These are phyloP conservation scores for Fomitopsis palustris DNA, from an alignment of 1,284 basidiomycete species.

Conservation along the genomic window DNA sequence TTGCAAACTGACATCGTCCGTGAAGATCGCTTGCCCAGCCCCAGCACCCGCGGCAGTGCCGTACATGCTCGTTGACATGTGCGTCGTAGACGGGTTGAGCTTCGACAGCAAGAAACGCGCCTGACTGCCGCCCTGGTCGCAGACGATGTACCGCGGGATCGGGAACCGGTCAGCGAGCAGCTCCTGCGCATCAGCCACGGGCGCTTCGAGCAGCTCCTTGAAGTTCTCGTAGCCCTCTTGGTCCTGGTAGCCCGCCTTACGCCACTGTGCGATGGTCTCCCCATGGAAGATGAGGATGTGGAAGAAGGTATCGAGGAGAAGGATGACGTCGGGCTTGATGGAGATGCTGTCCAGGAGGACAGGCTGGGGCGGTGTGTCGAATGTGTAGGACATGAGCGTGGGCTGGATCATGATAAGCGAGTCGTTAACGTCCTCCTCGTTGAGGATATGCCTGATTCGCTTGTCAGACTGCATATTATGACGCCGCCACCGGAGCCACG, in stretches of 20 bases:
- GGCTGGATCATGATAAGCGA: conserved; percentile 99
- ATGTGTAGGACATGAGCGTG: conserved; percentile 98
- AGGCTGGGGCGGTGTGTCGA: conserved; percentile 88
- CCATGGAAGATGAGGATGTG: conserved; percentile 99
- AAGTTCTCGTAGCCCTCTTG: conserved; percentile 99
- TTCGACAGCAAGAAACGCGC: conserved; percentile 96
- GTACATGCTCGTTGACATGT: conserved; percentile 90
- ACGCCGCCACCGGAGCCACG: conserved; percentile 16
- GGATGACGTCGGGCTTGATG: conserved; percentile 94
- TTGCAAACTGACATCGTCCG: conserved; percentile 96
- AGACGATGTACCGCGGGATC: conserved; percentile 96
- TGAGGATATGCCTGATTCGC: conserved; percentile 79
- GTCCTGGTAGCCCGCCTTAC: conserved; percentile 99
- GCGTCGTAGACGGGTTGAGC: conserved; percentile 97
- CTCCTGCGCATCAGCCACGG: conserved; percentile 82
- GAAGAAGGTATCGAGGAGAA: conserved; percentile 99
- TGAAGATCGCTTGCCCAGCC: conserved; percentile 93
- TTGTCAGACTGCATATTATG: conserved; percentile 6
- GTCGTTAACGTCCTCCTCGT: conserved; percentile 99
- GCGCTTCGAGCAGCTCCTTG: conserved; percentile 88
- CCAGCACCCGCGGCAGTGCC: conserved; percentile 63
- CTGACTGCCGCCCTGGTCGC: conserved; percentile 96
- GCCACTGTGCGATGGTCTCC: conserved; percentile 95
- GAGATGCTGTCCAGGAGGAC: conserved; percentile 97
- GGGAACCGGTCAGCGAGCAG: conserved; percentile 94